Base-by-base conservation (phyloP, 2,329 filamentous ascomycete species). In the Falciphora oryzae region DNA sequence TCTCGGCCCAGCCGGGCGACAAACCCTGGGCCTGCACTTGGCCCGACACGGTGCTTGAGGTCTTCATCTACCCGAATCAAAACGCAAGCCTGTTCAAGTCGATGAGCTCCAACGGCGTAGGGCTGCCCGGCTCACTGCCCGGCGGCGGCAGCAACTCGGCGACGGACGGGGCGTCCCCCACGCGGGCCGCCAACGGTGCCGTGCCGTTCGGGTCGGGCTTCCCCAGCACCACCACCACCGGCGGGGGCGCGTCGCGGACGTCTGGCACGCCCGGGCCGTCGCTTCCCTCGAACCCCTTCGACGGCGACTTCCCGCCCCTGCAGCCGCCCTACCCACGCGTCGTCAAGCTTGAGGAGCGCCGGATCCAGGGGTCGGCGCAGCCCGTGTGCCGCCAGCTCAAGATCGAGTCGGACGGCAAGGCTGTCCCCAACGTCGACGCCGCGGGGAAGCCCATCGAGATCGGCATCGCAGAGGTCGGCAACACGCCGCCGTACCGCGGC, bases 1-100 rank as follows among this genome's bases (percentile, higher is more conserved):
- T 73, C 0, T 64, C 78, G 25, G 77, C 77, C 1, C 71, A 77
- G 65, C 71, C 73, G 0, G 84, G 84, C 2, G 83, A 86, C 60
- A 81, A 75, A 65, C 81, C 82, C 1, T 87, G 85, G 85, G 77
- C 87, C 28, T 87, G 85, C 70, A 81, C 76, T 2, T 87, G 85
- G 84, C 81, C 83, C 2, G 76, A 79, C 32, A 85, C 83, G 0
- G 75, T 79, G 3, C 75, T 87, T 6, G 83, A 87, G 63, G 73
- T 85, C 4, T 85, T 85, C 68, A 82, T 87, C 57, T 87, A 85
- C 67, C 78, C 83, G 1, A 74, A 75, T 29, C 81, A 85, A 68
- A 84, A 82, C 68, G 78, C 76, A 63, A 83, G 79, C 67, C 72
- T 73, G 10, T 68, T 62, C 63, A 67, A 59, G 13, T 62, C 66